Evolutionary conservation across 345 rosid genomes (phyloP).

Genomic region (Cardamine resedifolia): DNA sequence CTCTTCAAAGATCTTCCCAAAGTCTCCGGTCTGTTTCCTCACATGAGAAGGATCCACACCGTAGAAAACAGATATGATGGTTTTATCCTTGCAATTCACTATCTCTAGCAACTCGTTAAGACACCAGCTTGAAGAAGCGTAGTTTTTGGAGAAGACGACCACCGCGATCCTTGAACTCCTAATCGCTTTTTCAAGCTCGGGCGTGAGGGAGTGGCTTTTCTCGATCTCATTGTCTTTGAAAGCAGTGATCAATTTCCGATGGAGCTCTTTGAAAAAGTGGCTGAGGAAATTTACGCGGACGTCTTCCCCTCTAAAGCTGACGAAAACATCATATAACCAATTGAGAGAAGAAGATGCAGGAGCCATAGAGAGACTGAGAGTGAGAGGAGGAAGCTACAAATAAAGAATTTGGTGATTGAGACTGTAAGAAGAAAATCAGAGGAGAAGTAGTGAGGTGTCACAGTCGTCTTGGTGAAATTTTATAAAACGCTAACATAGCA

Average conservation of each 20-base stretch:
- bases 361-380: background rate
- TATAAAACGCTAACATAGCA: too few species aligned
- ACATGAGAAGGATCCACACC: background rate
- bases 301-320: background rate
- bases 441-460: background rate
- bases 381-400: background rate
- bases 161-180: background rate
- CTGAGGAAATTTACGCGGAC: background rate
- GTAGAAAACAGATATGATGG: background rate
- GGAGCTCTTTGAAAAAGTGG: background rate
- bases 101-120: background rate
- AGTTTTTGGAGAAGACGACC: background rate
- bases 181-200: background rate
- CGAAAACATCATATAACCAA: background rate
- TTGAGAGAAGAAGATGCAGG: background rate
- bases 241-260: background rate
- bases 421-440: background rate
- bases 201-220: background rate
- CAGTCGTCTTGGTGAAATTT: background rate
- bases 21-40: background rate
- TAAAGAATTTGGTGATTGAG: too few species aligned
- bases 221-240: background rate
- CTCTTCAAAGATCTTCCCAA: background rate
- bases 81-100: background rate
- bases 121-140: slow-evolving; percentile 5